Conservation (phyloP, 106 monocot species). For the Amphibolis antarctica region DNA sequence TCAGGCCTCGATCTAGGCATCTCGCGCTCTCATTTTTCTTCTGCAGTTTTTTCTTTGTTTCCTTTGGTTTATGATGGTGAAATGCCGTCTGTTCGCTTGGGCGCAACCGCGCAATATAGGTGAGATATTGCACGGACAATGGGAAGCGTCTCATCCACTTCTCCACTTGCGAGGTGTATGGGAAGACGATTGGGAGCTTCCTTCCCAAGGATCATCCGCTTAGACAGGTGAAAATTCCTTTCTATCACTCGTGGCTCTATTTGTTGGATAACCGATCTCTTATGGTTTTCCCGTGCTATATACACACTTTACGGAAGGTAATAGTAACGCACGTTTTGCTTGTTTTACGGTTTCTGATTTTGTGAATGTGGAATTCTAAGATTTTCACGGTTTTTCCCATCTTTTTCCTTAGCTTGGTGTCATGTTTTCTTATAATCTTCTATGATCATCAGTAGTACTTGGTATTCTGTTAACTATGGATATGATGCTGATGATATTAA, state of each 20-base stretch:
- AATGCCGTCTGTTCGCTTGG: neutral
- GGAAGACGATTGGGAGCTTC: slow-evolving; percentile 64
- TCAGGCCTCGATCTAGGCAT: neutral
- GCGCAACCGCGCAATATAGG: slow-evolving; percentile 36
- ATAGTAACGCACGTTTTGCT: no score
- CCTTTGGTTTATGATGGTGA: neutral
- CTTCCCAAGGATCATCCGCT: slow-evolving; percentile 57
- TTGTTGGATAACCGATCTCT: no score
- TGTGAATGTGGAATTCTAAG: no score
- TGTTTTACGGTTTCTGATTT: no score
- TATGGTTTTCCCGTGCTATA: no score
- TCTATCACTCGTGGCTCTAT: neutral
- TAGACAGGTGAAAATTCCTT: slow-evolving; percentile 28
- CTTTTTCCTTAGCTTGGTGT: no score
- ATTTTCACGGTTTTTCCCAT: no score
- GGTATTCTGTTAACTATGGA: no score
- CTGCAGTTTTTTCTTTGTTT: neutral
- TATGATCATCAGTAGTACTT: no score
- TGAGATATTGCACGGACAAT: slow-evolving; percentile 58
- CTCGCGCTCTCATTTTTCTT: neutral
- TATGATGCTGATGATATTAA: no score
- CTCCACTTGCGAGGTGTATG: slow-evolving; percentile 65
- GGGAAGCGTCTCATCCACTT: slow-evolving; percentile 59
- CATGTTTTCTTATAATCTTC: no score
- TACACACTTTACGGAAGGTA: no score